These are phyloP conservation scores for Myrmaecium sp. DNA, from an alignment of 2,329 filamentous ascomycete genomes.

Conservation along the genomic window DNA sequence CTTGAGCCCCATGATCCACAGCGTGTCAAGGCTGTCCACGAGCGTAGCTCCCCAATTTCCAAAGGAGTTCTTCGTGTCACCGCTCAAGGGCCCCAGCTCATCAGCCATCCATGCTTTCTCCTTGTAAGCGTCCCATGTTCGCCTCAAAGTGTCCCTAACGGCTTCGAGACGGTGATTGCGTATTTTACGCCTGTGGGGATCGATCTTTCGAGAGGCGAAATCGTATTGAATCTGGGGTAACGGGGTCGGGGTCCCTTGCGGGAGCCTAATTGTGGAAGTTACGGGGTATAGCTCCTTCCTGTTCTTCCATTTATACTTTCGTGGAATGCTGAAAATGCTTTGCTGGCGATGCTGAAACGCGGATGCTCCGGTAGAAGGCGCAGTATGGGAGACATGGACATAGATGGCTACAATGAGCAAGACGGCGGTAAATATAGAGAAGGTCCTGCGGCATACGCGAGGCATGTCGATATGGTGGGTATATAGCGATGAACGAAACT, in stretches of 20 bases:
- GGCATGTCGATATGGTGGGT: too few relatives aligned
- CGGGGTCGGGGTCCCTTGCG: constrained; percentile 11
- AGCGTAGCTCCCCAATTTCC: constrained; percentile 42
- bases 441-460: too few relatives aligned
- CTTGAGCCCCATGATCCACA: constrained; percentile 44
- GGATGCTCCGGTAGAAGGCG: too few relatives aligned
- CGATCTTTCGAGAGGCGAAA: constrained; percentile 17
- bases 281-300: constrained; percentile 16
- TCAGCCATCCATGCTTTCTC: constrained; percentile 38
- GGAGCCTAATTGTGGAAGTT: constrained; percentile 14
- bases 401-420: too few relatives aligned
- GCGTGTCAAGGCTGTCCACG: constrained; percentile 43
- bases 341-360: too few relatives aligned
- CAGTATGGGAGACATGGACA: too few relatives aligned
- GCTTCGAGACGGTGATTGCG: constrained; percentile 14
- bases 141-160: constrained; percentile 20
- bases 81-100: constrained; percentile 33
- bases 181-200: constrained; percentile 12
- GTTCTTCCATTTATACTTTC: constrained; percentile 19
- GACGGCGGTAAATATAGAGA: too few relatives aligned
- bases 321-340: too few relatives aligned
- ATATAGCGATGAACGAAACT: too few relatives aligned
- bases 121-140: constrained; percentile 33
- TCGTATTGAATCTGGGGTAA: constrained; percentile 22
- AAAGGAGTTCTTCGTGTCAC: constrained; percentile 30